Percentiles rank a stretch among this genome's conserved stretches.
Evolutionary conservation across 371 early-diverging fungal genomes (phyloP).

Genomic region (Mycotypha africana): DNA sequence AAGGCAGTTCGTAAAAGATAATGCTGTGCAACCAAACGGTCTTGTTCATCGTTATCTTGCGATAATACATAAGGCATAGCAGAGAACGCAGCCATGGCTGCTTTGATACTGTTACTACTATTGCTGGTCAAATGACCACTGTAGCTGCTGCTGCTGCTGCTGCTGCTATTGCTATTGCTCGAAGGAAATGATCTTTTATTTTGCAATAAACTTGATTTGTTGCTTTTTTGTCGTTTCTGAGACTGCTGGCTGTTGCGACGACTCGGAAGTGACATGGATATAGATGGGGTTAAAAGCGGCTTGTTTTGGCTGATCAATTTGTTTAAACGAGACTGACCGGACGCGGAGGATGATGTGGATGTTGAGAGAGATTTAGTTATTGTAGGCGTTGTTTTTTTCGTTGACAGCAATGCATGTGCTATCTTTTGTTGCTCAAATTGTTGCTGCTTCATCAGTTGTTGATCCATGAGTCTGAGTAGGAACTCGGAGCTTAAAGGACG

Average conservation of each 20-base stretch:
- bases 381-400: background rate
- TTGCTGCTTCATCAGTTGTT: slow-evolving; percentile 8
- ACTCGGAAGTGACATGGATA: too few relatives aligned
- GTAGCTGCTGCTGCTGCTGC: too few relatives aligned
- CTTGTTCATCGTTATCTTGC: slow-evolving; percentile 32
- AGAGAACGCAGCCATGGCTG: slow-evolving; percentile 3
- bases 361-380: background rate
- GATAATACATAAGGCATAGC: slow-evolving; percentile 26
- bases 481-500: slow-evolving; percentile 14
- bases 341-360: background rate
- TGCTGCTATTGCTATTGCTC: too few relatives aligned
- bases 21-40: slow-evolving; percentile 42
- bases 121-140: background rate
- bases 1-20: slow-evolving; percentile 42
- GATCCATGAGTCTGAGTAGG: slow-evolving; percentile 18
- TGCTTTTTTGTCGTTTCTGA: background rate
- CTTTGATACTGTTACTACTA: background rate
- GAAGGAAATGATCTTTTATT: too few relatives aligned
- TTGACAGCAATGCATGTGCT: background rate
- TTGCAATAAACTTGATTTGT: slow-evolving; percentile 1
- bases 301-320: background rate
- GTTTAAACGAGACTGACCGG: background rate
- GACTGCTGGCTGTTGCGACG: background rate
- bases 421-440: background rate
- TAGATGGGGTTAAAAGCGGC: too few relatives aligned